Percentiles rank a stretch among this genome's conserved stretches.
These are phyloP conservation scores for Viola pubescens DNA, from an alignment of 441 rosid species.

Conservation along the genomic window DNA sequence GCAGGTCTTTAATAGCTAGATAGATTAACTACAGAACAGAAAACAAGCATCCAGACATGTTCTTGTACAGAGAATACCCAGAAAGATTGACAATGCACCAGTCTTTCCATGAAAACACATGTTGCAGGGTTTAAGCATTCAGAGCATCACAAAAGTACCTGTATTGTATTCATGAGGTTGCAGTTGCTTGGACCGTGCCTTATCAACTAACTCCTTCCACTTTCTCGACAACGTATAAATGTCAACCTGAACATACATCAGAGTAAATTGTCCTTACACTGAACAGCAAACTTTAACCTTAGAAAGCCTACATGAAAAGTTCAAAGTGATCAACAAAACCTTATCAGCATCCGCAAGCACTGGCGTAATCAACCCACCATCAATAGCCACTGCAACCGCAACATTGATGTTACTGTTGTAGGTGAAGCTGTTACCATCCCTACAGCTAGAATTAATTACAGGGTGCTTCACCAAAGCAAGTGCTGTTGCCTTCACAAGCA, in stretches of 20 bases:
- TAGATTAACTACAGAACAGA: neutral
- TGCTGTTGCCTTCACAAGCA: slow-evolving; percentile 87
- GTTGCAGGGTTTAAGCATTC: neutral
- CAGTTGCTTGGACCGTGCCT: slow-evolving; percentile 90
- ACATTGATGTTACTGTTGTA: slow-evolving; percentile 71
- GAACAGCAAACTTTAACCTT: neutral
- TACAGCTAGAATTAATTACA: slow-evolving; percentile 72
- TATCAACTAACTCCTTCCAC: slow-evolving; percentile 95
- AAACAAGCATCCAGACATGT: neutral
- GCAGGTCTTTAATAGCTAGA: neutral
- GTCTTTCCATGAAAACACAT: neutral
- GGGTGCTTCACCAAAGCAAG: slow-evolving; percentile 79
- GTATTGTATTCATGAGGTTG: slow-evolving; percentile 88
- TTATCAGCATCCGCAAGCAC: slow-evolving; percentile 92
- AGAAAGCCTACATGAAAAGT: neutral
- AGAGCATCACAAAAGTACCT: slow-evolving; percentile 32
- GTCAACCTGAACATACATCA: slow-evolving; percentile 47
- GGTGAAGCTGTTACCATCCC: slow-evolving; percentile 81
- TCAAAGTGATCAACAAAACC: slow-evolving; percentile 53
- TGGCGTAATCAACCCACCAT: slow-evolving; percentile 85
- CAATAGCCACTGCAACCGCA: slow-evolving; percentile 91
- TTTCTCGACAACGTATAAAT: slow-evolving; percentile 85
- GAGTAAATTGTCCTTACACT: neutral
- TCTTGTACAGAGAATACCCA: too few species aligned
- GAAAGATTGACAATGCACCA: neutral